These are phyloP conservation scores for Potentilla sterilis DNA, from an alignment of 306 rosid genomes.

Conservation along the genomic window DNA sequence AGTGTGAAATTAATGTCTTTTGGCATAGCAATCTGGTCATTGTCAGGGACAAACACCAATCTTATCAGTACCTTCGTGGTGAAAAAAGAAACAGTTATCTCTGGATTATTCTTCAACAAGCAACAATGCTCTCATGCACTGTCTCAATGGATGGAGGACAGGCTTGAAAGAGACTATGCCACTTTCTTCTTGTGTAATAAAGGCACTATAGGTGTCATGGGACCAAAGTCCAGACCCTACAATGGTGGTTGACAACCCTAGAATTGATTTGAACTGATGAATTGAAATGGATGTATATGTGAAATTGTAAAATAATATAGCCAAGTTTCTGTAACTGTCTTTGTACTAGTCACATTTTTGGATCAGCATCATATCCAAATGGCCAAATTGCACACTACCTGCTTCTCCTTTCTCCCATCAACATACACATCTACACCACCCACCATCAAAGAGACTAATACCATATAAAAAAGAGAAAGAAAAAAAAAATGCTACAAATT, in stretches of 20 bases:
- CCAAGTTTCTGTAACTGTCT: not conserved
- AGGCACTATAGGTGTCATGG: not conserved
- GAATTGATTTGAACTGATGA: conserved; percentile 2
- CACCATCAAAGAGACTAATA: too few species aligned
- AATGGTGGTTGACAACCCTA: conserved; percentile 14
- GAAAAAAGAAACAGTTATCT: conserved; percentile 16
- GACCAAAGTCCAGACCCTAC: conserved; percentile 5
- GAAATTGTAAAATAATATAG: not conserved
- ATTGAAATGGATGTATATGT: conserved; percentile 3
- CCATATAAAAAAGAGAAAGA: too few species aligned
- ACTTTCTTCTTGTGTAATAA: not conserved
- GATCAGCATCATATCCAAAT: conserved; percentile 15
- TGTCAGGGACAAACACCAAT: not conserved
- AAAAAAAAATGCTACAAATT: too few species aligned
- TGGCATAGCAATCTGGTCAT: not conserved
- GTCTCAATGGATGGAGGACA: conserved; percentile 14
- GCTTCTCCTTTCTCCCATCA: not conserved
- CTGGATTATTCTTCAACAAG: conserved; percentile 19
- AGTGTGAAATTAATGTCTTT: not conserved
- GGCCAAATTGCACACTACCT: conserved; percentile 12
- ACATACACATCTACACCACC: not conserved
- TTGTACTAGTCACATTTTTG: not conserved
- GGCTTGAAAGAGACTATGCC: conserved; percentile 19
- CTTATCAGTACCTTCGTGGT: not conserved
- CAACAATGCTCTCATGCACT: conserved; percentile 15